Conservation (phyloP, 176 grass and related monocot genomes). For the Bolboschoenus planiculmis region DNA sequence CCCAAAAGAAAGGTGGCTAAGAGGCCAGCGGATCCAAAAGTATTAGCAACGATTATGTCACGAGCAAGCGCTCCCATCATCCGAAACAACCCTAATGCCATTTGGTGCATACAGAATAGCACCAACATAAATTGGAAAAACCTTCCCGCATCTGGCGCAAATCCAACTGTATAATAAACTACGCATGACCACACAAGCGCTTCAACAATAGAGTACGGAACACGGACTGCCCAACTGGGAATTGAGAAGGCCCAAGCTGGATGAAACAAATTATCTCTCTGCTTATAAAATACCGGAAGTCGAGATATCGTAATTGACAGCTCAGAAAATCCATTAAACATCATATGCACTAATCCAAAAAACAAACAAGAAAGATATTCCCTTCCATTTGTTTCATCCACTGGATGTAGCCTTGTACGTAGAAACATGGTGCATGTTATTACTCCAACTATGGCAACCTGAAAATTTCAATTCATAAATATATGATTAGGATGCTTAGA, state of each 20-base stretch:
- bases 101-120: slow-evolving; percentile 66
- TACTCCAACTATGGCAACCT: slow-evolving; percentile 61
- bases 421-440: slow-evolving; percentile 69
- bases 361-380: slow-evolving; percentile 68
- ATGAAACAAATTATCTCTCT: slow-evolving; percentile 71
- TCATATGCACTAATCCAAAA: slow-evolving; percentile 61
- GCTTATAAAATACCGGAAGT: slow-evolving; percentile 71
- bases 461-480: background rate
- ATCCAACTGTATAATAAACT: slow-evolving; percentile 70
- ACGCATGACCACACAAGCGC: slow-evolving; percentile 62
- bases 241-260: slow-evolving; percentile 70
- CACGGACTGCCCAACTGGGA: slow-evolving; percentile 58
- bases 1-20: slow-evolving; percentile 56
- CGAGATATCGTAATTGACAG: slow-evolving; percentile 56
- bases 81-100: slow-evolving; percentile 69
- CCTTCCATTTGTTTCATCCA: slow-evolving; percentile 49
- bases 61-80: slow-evolving; percentile 66
- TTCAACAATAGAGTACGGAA: slow-evolving; percentile 65
- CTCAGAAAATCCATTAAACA: slow-evolving; percentile 80
- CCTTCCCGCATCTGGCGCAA: slow-evolving; percentile 49
- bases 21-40: slow-evolving; percentile 52
- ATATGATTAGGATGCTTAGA: background rate
- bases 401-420: slow-evolving; percentile 54
- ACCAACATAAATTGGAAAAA: slow-evolving; percentile 66
- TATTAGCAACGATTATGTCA: slow-evolving; percentile 50